Base-by-base conservation (phyloP, 306 rosid genomes). In the Prosopis cineraria region DNA sequence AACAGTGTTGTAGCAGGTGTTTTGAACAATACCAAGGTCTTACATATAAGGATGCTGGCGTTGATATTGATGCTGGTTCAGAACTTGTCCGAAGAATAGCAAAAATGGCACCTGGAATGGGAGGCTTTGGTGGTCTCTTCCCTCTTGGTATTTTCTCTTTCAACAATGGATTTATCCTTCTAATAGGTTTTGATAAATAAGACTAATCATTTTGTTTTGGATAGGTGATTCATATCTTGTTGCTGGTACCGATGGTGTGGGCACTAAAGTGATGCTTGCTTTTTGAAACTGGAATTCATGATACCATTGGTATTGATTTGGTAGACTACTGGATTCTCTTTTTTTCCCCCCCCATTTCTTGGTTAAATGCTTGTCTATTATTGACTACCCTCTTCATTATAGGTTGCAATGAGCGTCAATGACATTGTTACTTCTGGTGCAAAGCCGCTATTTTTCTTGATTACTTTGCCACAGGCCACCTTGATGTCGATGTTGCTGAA, bases 321-420 rank as follows among this genome's bases (percentile, higher is more conserved):
- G 98, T 89, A 88, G 87, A 14, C 36, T 44, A 27, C 36, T 47
- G 13, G 14, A 6, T 73, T 59, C 16, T 13, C 13, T 3, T 27
- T 59, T 29, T 14, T 58, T 5, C 14, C n/a, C n/a, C n/a, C n/a
- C n/a, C n/a, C n/a, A n/a, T n/a, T 33, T 33, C 36, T 74, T 94
- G 98, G 25, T 58, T 13, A n/a, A 25, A 12, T 14, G 5, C 19
- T 55, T 20, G n/a, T 40, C 73, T 67, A 10, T 37, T 67, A 10
- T 37, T 43, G 20, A 71, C 52, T 31, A 12, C 24, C 25, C 43
- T 22, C 50, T 72, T 3, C 34, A n/a, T 24, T 39, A 2, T 81
- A 92, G 97, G 97, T 94, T 82, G 98, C 96, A 1, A 94, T 94
- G 98, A 94, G 96, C 37, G 96, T 92, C 56, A 92, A 92, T 82